Evolutionary conservation across 1,284 basidiomycete species (phyloP).

Genomic region (Malassezia caprae): DNA sequence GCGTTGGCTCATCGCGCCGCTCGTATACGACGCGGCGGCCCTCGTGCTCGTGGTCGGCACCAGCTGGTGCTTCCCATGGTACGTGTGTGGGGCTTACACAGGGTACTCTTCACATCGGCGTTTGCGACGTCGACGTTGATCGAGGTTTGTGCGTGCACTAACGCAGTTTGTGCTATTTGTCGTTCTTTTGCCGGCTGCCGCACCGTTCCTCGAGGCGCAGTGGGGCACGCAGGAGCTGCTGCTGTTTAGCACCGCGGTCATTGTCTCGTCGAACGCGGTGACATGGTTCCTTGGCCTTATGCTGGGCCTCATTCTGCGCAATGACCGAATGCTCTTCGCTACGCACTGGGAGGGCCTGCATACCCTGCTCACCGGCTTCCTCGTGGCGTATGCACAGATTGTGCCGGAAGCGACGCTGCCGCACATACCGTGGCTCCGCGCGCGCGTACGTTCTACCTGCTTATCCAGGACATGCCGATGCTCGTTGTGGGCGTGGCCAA

Average conservation of each 20-base stretch:
- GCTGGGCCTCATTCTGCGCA: slow-evolving; percentile 30
- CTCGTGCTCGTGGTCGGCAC: slow-evolving; percentile 73
- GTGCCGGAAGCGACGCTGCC: slow-evolving; percentile 58
- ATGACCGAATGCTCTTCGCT: slow-evolving; percentile 54
- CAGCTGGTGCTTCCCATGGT: slow-evolving; percentile 70
- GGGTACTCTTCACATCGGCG: slow-evolving; percentile 77
- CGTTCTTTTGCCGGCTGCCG: slow-evolving; percentile 66
- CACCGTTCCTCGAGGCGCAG: slow-evolving; percentile 80
- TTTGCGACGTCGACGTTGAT: slow-evolving; percentile 74
- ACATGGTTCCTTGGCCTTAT: slow-evolving; percentile 36
- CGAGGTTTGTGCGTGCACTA: slow-evolving; percentile 50
- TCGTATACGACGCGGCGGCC: slow-evolving; percentile 57
- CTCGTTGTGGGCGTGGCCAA: slow-evolving; percentile 82
- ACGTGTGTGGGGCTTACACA: neutral
- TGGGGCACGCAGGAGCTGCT: slow-evolving; percentile 80
- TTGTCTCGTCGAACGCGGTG: slow-evolving; percentile 34
- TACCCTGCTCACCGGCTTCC: slow-evolving; percentile 75
- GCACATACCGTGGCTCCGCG: neutral
- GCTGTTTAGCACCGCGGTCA: slow-evolving; percentile 69
- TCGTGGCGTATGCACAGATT: slow-evolving; percentile 92
- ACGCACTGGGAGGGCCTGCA: slow-evolving; percentile 83
- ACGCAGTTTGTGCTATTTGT: slow-evolving; percentile 62
- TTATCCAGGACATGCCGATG: slow-evolving; percentile 66
- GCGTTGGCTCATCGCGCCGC: slow-evolving; percentile 22
- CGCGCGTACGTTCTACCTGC: neutral